Evolutionary conservation across 352 stramenopile species (phyloP), one percentile per base, ranked within the genome.

Genomic region (Plasmopara muralis): DNA sequence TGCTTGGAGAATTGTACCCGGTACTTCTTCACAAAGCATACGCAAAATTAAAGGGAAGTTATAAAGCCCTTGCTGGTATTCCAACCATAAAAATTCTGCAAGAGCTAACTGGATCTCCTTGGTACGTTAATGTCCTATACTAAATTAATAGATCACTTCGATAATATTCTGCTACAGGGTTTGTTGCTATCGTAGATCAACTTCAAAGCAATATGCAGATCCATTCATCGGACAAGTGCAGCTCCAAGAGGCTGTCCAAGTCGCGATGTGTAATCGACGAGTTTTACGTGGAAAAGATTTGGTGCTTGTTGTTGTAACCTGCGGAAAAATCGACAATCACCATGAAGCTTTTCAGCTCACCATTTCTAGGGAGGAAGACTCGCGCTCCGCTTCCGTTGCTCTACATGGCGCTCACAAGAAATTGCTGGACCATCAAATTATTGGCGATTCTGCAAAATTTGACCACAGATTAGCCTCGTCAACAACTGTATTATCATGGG

Each of bases 21-120:
- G 50, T 64, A 16, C 37, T 84, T 4, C 54, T 87, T 0, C 70
- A 85, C 15, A 87, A 87, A 43, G 74, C 74, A n/a, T 73, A 66
- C 13, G 77, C 70, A 5, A 87, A 87, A 34, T 38, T 79, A 8
- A 66, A 66, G 49, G 72, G 72, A 5, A 70, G 63, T 50, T 87
- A 81, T 38, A 40, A 35, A 1, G 44, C 53, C 3, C 33, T 79
- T 29, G 14, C 46, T 0, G 39, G 7, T 0, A 39, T 74, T 25
- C 14, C 74, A 1, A 72, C 68, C 1, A 50, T 72, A 15, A 5
- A 33, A 4, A 67, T 84, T 34, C 46, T 87, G 0, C 54, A 46
- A 43, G 73, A 83, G 13, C 50, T 87, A 12, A 73, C 72, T 9
- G 72, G 75, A 3, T 49, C 55, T 13, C 68, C 65, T 31, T 82